These are phyloP conservation scores for Olyra latifolia DNA, from an alignment of 176 grass and related monocot species.

Conservation along the genomic window DNA sequence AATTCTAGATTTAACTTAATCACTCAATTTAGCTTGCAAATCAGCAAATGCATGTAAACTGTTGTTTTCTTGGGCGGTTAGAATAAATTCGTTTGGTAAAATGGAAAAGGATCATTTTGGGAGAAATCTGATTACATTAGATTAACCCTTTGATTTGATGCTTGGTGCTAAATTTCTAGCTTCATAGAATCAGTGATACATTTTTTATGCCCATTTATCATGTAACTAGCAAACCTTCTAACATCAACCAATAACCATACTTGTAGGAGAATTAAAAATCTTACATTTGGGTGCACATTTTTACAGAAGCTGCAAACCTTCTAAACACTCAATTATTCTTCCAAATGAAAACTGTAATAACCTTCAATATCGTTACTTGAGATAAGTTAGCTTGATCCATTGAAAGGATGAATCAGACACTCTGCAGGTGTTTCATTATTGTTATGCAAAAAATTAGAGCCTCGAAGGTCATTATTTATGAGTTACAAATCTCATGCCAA, in stretches of 20 bases:
- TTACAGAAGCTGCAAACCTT: not conserved
- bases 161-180: not conserved
- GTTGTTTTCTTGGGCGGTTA: not conserved
- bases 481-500: constrained; percentile 13
- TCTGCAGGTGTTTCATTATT: not conserved
- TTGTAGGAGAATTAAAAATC: not conserved
- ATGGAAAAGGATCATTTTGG: not conserved
- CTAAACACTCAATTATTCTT: not conserved
- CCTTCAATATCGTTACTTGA: constrained; percentile 5
- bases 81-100: not conserved
- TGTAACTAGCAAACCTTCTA: constrained; percentile 19
- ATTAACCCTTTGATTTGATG: not conserved
- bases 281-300: not conserved
- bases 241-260: not conserved
- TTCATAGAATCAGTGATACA: not conserved
- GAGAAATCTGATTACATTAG: not conserved
- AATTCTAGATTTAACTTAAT: not conserved
- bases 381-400: not conserved
- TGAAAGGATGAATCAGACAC: not conserved
- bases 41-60: not conserved
- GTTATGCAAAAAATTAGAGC: not conserved
- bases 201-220: constrained; percentile 6
- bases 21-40: not conserved
- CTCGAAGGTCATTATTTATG: not conserved
- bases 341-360: not conserved